These are phyloP conservation scores for Camellia sinensis DNA, from an alignment of 148 eudicot genomes.

Conservation along the genomic window DNA sequence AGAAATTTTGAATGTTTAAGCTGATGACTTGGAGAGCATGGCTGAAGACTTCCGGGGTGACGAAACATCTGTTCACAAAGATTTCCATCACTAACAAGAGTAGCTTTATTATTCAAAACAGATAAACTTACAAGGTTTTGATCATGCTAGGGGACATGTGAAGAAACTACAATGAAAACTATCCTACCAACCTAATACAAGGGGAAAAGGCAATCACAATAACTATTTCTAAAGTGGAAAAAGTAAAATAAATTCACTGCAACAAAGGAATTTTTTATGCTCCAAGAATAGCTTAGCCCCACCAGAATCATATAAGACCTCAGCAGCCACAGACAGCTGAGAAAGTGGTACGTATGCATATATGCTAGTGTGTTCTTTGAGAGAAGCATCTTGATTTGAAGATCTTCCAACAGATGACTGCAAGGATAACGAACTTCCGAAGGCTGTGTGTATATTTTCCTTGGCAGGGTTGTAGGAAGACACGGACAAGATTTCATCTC, in stretches of 20 bases:
- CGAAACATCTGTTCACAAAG: constrained; percentile 41
- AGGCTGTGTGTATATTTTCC: constrained; percentile 58
- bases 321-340: constrained; percentile 69
- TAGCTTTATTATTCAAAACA: constrained; percentile 2
- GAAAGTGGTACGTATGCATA: constrained; percentile 45
- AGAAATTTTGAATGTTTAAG: constrained; percentile 43
- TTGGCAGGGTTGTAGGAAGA: constrained; percentile 80
- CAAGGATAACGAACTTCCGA: constrained; percentile 84
- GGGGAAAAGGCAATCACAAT: not conserved
- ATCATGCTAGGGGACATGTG: not conserved
- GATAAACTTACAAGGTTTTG: not conserved
- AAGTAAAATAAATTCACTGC: not conserved
- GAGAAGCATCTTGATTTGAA: constrained; percentile 56
- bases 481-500: constrained; percentile 83
- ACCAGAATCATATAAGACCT: constrained; percentile 63
- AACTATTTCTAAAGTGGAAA: not conserved
- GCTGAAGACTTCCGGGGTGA: constrained; percentile 49
- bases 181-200: not conserved
- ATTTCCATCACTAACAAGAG: constrained; percentile 2
- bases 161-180: not conserved
- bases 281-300: constrained; percentile 50
- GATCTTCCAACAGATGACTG: constrained; percentile 70
- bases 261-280: not conserved
- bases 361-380: constrained; percentile 52
- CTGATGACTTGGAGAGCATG: constrained; percentile 44